A percentile compares a stretch with the other conserved stretches of the same genome.
Conservation (phyloP, 2,329 filamentous ascomycete genomes). For the Trichoderma aggressivum region DNA sequence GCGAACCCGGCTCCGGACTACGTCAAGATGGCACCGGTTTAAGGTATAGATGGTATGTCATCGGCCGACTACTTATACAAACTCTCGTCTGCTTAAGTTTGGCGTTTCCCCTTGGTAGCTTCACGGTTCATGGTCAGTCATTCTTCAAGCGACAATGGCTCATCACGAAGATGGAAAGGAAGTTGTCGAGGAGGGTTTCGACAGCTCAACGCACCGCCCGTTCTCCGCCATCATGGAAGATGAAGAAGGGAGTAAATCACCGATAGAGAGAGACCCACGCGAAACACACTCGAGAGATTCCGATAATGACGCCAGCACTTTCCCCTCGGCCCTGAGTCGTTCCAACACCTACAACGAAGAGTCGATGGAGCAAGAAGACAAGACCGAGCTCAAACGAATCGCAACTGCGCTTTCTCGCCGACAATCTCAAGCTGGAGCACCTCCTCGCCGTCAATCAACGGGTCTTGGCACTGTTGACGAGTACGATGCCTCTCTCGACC, state of each 20-base stretch:
- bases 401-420: slow-evolving; percentile 40
- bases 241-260: background rate
- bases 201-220: background rate
- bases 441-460: slow-evolving; percentile 9
- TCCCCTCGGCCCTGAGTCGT: slow-evolving; percentile 3
- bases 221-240: background rate
- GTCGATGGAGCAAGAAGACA: slow-evolving; percentile 32
- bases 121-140: background rate
- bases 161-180: background rate
- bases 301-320: slow-evolving; percentile 2
- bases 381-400: slow-evolving; percentile 38
- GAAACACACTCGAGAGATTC: slow-evolving; percentile 4
- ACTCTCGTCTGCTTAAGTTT: background rate
- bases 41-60: background rate
- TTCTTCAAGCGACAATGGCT: background rate
- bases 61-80: background rate
- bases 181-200: background rate
- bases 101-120: background rate
- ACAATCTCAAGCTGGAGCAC: slow-evolving; percentile 26
- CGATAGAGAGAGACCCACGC: background rate
- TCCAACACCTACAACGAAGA: slow-evolving; percentile 16
- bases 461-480: slow-evolving; percentile 26
- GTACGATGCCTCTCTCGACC: slow-evolving; percentile 36
- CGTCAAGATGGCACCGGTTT: background rate
- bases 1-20: background rate